phyloP scores from a whole-genome alignment of 139 green algal species.

The Chlorella sp. region DNA sequence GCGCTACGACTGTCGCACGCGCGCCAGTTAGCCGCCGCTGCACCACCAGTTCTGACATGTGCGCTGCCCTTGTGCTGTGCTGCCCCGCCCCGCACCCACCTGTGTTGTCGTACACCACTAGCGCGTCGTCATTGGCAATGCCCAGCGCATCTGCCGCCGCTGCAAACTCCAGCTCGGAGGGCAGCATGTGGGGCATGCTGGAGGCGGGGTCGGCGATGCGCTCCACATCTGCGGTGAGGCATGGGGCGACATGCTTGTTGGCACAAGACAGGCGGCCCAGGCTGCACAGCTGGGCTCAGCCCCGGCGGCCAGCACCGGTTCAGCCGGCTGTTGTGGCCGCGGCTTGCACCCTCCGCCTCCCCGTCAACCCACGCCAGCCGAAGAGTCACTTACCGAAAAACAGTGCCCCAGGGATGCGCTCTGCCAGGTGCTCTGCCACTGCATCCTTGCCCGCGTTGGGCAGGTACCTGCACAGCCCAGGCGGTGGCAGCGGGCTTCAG shows the following conservation, averaged over 20 bases:
- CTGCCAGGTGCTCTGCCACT: constrained; percentile 62
- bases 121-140: constrained; percentile 62
- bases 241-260: too few species aligned
- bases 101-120: constrained; percentile 93
- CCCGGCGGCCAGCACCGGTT: too few species aligned
- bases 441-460: constrained; percentile 40
- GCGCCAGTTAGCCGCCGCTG: too few species aligned
- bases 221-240: constrained; percentile 60
- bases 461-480: background rate
- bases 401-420: constrained; percentile 71
- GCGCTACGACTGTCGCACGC: too few species aligned
- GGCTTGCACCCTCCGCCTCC: too few species aligned
- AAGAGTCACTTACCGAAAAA: constrained; percentile 64
- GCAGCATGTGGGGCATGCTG: constrained; percentile 87
- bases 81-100: constrained; percentile 17
- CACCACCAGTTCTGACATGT: background rate
- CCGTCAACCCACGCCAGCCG: too few species aligned
- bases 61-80: too few species aligned
- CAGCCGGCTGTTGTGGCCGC: too few species aligned
- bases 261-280: too few species aligned
- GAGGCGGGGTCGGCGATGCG: constrained; percentile 47
- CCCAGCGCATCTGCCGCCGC: constrained; percentile 84
- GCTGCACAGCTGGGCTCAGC: too few species aligned
- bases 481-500: background rate
- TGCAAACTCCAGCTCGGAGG: constrained; percentile 70